Percentiles rank a stretch among this genome's conserved stretches.
Conservation (phyloP, 129 eudicot species). For the Calendula officinalis region DNA sequence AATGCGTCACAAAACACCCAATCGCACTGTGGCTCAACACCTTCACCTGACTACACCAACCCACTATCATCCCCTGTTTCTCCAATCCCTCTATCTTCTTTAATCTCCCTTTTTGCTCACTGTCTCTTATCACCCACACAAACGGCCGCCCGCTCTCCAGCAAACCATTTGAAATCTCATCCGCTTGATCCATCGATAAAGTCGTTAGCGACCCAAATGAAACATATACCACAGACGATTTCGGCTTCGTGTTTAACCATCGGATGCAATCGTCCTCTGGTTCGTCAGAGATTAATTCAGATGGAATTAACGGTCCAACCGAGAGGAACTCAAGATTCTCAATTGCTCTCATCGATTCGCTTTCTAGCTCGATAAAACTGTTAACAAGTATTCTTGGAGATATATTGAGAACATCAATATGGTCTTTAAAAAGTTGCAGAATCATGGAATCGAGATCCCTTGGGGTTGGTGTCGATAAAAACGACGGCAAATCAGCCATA, state of each 20-base stretch:
- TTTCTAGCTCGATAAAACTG: constrained; percentile 25
- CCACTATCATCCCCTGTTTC: constrained; percentile 39
- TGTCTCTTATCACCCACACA: constrained; percentile 51
- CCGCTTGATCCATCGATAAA: constrained; percentile 37
- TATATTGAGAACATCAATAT: constrained; percentile 5
- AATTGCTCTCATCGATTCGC: constrained; percentile 15
- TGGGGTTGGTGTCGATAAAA: constrained; percentile 23
- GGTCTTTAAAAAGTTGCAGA: constrained; percentile 2
- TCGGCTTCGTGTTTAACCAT: constrained; percentile 53
- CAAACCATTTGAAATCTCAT: constrained; percentile 49
- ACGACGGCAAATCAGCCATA: constrained; percentile 27
- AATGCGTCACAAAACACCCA: constrained; percentile 65
- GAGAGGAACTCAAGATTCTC: constrained; percentile 14
- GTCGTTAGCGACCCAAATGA: constrained; percentile 59
- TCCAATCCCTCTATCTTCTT: background rate
- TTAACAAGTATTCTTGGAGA: constrained; percentile 30
- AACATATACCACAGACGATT: constrained; percentile 43
- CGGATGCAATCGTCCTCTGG: constrained; percentile 5
- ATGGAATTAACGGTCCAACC: constrained; percentile 66
- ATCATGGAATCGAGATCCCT: background rate
- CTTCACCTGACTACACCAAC: constrained; percentile 52
- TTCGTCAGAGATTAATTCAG: constrained; percentile 34
- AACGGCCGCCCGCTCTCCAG: constrained; percentile 27
- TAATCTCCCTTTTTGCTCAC: constrained; percentile 31
- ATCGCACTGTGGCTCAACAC: constrained; percentile 42